A percentile compares a stretch with the other conserved stretches of the same genome.
phyloP scores from a whole-genome alignment of 148 eudicot species.

The Fagopyrum homotropicum region DNA sequence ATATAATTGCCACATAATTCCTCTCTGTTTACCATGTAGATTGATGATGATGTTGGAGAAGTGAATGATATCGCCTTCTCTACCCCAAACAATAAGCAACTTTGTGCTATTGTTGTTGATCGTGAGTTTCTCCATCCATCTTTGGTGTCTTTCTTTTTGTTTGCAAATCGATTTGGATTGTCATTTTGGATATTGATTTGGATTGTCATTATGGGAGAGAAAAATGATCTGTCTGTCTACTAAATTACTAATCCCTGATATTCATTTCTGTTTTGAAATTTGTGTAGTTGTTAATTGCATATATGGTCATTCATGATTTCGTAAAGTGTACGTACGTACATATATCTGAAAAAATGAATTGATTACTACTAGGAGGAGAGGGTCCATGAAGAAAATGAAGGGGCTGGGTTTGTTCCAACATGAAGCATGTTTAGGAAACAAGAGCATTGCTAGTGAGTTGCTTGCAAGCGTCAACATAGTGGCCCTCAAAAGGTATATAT shows the following conservation, averaged over 20 bases:
- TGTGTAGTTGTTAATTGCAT: not conserved
- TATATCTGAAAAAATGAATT: not conserved
- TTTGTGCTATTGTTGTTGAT: too few relatives aligned
- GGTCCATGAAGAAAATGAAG: conserved; percentile 1
- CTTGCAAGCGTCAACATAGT: conserved; percentile 7
- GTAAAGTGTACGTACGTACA: not conserved
- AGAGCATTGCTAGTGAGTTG: not conserved
- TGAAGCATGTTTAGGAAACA: conserved; percentile 6
- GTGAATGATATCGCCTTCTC: conserved; percentile 16
- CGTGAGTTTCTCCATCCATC: too few relatives aligned
- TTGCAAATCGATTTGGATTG: too few relatives aligned
- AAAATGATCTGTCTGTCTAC: too few relatives aligned
- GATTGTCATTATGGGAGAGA: too few relatives aligned
- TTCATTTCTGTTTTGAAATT: not conserved
- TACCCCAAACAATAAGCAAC: conserved; percentile 13
- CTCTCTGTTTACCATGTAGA: conserved; percentile 2
- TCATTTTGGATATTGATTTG: too few relatives aligned
- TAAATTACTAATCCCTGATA: not conserved
- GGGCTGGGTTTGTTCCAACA: conserved; percentile 10
- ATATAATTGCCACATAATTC: not conserved
- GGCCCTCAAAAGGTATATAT: not conserved
- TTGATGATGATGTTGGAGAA: conserved; percentile 14
- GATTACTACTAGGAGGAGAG: not conserved
- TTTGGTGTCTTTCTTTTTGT: too few relatives aligned
- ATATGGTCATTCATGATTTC: not conserved